Percentiles rank a stretch among this genome's conserved stretches.
phyloP scores from a whole-genome alignment of 2,329 filamentous ascomycete species.

The Colletotrichum liriopes region DNA sequence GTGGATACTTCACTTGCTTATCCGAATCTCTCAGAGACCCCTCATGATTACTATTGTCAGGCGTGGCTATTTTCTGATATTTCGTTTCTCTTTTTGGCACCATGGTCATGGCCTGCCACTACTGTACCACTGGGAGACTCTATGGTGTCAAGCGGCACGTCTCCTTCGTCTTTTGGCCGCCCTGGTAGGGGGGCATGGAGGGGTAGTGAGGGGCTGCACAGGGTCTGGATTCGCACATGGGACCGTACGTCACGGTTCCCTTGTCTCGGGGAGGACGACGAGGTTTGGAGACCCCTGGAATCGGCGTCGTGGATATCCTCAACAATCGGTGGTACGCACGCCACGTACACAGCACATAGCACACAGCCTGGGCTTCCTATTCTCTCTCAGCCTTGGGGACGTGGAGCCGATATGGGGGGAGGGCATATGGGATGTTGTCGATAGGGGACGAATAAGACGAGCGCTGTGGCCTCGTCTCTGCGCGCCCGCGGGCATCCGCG shows the following conservation, averaged over 20 bases:
- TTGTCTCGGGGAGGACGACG: constrained; percentile 23
- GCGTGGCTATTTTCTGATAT: no score
- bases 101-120: not conserved
- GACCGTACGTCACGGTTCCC: constrained; percentile 19
- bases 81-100: not conserved
- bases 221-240: constrained; percentile 21
- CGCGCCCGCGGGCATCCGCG: not conserved
- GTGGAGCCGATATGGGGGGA: not conserved
- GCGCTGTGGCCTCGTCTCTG: not conserved
- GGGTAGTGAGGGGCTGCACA: not conserved
- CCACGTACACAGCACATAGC: not conserved
- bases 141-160: not conserved
- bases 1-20: no score
- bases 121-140: not conserved
- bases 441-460: not conserved
- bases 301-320: not conserved
- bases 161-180: not conserved
- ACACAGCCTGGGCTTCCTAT: not conserved
- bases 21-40: no score
- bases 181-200: not conserved
- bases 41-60: no score
- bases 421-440: not conserved
- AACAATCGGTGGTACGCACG: not conserved
- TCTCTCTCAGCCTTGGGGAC: not conserved
- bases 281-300: not conserved